Evolutionary conservation across 345 rosid species (phyloP), one percentile per base, ranked within the genome.

Genomic region (Pseudoturritis turrita): DNA sequence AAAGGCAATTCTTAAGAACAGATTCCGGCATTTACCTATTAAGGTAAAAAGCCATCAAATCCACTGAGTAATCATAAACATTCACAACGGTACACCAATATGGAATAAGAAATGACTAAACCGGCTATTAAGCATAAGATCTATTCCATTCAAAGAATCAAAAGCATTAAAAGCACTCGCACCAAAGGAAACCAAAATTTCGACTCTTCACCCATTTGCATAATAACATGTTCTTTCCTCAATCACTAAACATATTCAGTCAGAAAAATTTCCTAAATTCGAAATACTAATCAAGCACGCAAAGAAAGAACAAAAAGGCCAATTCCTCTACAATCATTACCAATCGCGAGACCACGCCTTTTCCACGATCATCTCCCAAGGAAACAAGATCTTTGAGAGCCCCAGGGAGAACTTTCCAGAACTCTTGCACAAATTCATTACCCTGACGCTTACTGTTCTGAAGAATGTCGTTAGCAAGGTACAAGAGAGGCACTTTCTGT

Each of bases 361-460:
- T 93, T 28, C 88, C 96, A 46, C 71, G 84, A 39, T 87, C 98
- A 81, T 90, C 94, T 0, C 92, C 92, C 40, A 81, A 81, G 50
- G 82, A 85, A 37, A 49, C 41, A 52, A 93, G 74, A 66, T 86
- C 88, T 79, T 87, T 93, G 1, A 93, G 82, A 55, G 96, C 94
- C 12, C 76, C 63, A 0, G 95, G 97, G 68, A 93, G 98, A 67
- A 87, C 92, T 77, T 90, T 93, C 94, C 97, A 93, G 62, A 93
- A 93, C 82, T 89, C 96, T 0, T 81, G 74, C n/a, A 93, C 95
- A 54, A 93, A 93, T 68, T 93, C 98, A 46, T 86, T 89, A 23
- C 96, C 97, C 65, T 87, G 85, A 31, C 94, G 91, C 81, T 89
- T 93, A 65, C 98, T 89, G 77, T 89, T 93, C 85, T 93, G 97